phyloP scores from a whole-genome alignment of 305 asterid species.

The Petunia hybrid region DNA sequence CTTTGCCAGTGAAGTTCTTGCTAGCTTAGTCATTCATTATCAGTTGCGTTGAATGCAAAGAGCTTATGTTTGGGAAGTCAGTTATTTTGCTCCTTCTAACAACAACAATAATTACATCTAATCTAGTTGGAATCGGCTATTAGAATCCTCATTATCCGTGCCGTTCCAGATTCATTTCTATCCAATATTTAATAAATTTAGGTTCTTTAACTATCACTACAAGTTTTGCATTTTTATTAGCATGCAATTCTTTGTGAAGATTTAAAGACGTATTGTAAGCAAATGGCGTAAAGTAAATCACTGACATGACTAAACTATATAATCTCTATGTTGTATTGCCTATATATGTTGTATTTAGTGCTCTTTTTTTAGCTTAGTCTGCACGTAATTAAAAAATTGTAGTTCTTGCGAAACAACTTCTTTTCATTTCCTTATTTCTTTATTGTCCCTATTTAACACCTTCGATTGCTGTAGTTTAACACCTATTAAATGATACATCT shows the following conservation, averaged over 20 bases:
- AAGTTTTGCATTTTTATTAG: not conserved
- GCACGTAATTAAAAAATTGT: not conserved
- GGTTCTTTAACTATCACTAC: not conserved
- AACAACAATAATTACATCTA: not conserved
- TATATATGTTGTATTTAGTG: not conserved
- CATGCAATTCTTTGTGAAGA: not conserved
- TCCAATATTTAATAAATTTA: not conserved
- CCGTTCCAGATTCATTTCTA: not conserved
- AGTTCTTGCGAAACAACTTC: not conserved
- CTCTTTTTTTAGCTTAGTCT: not conserved
- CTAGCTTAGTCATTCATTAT: not conserved
- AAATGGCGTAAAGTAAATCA: not conserved
- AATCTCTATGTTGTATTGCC: not conserved
- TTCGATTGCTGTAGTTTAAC: not conserved
- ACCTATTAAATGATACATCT: slow-evolving; percentile 3
- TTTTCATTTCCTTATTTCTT: not conserved
- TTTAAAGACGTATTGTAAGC: not conserved
- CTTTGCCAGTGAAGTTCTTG: not conserved
- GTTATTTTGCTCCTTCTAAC: slow-evolving; percentile 4
- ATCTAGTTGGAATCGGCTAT: not conserved
- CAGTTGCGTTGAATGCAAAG: not conserved
- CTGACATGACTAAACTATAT: not conserved
- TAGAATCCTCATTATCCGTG: not conserved
- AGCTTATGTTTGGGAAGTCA: slow-evolving; percentile 14
- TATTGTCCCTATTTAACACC: not conserved